phyloP scores from a whole-genome alignment of 2,329 filamentous ascomycete species.

The Scedosporium boydii region DNA sequence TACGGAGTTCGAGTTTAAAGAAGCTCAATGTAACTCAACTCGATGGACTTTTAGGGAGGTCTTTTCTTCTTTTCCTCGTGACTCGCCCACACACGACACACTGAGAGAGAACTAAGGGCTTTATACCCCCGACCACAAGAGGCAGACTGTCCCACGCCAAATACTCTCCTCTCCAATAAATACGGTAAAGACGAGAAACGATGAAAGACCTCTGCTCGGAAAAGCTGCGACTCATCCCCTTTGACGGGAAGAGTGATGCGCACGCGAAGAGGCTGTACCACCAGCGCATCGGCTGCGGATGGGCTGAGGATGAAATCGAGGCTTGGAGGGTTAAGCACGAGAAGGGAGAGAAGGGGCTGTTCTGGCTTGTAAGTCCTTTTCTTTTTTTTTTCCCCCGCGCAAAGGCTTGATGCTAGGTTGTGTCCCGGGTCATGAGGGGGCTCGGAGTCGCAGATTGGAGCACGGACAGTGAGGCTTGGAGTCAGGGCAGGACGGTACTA shows the following conservation, averaged over 20 bases:
- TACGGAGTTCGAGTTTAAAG: too few species aligned
- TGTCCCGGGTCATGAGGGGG: not conserved
- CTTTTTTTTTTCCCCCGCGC: not conserved
- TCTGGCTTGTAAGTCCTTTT: constrained; percentile 29
- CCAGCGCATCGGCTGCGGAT: constrained; percentile 36
- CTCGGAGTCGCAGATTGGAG: too few species aligned
- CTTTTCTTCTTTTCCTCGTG: too few species aligned
- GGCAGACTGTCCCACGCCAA: too few species aligned
- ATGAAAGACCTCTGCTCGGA: not conserved
- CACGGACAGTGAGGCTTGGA: too few species aligned
- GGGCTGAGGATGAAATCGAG: constrained; percentile 27
- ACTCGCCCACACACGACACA: too few species aligned
- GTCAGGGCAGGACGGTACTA: not conserved
- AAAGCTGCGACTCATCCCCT: constrained; percentile 26
- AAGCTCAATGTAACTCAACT: too few species aligned
- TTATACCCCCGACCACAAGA: too few species aligned
- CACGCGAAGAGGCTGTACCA: constrained; percentile 30
- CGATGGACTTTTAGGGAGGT: too few species aligned
- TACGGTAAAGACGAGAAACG: not conserved
- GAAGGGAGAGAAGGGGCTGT: constrained; percentile 25
- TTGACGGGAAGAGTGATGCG: constrained; percentile 28
- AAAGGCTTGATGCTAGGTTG: not conserved
- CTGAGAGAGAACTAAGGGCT: too few species aligned
- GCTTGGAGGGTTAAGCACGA: constrained; percentile 23
- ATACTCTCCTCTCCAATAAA: too few species aligned